Evolutionary conservation across 768 basidiomycete species (phyloP), one percentile per base, ranked within the genome.

Genomic region (Boletus edulis): DNA sequence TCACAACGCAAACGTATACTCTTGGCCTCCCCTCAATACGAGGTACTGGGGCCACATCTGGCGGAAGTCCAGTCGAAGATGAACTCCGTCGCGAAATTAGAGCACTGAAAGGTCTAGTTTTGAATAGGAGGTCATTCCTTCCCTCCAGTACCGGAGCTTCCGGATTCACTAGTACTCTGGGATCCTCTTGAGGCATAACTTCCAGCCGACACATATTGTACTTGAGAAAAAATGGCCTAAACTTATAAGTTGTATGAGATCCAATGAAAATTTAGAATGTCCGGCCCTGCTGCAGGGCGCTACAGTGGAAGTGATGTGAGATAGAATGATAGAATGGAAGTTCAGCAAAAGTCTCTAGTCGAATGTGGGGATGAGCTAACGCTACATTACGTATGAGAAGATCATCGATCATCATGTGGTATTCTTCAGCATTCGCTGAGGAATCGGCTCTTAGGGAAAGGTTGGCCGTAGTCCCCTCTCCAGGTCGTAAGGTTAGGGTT

Each of bases 61-160:
- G 59, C 14, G 58, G 57, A 52, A 59, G 57, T 47, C 64, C 67
- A 17, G 31, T 78, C 3, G 75, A 82, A 43, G 89, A 91, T 60
- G 89, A 90, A 52, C 66, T 91, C 13, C 79, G 81, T 54, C 78
- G 83, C 55, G 90, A 92, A 65, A 86, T 92, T 43, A 76, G 87
- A 52, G 85, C 87, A 13, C 70, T 92, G 62, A 92, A 91, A 63
- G 89, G 89, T 10, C 77, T 91, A 20, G 87, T 88, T 45, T 73
- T 92, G 42, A 92, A 89, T 66, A 75, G 90, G 84, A 83, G 63
- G 59, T 77, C 75, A 14, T 66, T 63, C 49, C 45, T 61, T 11
- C 56, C 62, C 27, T 42, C 43, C 5, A 38, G 24, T 3, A 15
- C 41, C 1, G 49, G 56, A 39, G 41, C 35, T 49, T 49, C 49